Evolutionary conservation across 2,329 filamentous ascomycete genomes (phyloP), one percentile per base, ranked within the genome.

Genomic region (Penicillium nordicum): DNA sequence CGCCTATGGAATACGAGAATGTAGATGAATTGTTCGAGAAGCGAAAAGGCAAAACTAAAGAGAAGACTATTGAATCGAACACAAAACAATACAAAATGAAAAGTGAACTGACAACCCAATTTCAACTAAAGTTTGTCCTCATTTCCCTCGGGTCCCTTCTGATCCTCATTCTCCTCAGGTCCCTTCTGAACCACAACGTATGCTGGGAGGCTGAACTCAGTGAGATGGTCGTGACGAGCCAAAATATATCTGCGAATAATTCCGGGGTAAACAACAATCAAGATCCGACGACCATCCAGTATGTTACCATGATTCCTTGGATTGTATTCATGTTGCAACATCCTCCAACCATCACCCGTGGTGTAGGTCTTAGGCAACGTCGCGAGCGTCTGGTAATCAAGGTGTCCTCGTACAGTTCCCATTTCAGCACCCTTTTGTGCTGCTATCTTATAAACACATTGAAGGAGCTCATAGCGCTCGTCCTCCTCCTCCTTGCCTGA

Each of bases 261-360:
- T n/a, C 16, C 42, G 12, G 42, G 25, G 42, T 18, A 11, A 29
- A 44, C 25, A 18, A 18, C 8, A 12, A 44, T 29, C 42, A 30
- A 44, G 16, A 44, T 12, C 9, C 25, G 42, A 18, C 3, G 9
- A 30, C 25, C 42, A 44, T 44, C 42, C 10, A 18, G 6, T 18
- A 0, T 18, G n/a, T 10, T 7, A 6, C 10, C 7, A 44, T 1
- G 2, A 3, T 29, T 4, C 1, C 1, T 2, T 29, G 29, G 25
- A 9, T 18, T 11, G 25, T 27, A 18, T 4, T n/a, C n/a, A 44
- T 44, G 42, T 29, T 16, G 0, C 0, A 2, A 1, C 16, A 44
- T 18, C 25, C 9, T 44, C 2, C 29, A 25, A 44, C 5, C 10
- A 14, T 12, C 11, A 4, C 5, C 5, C 2, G 1, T 9, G 11